Evolutionary conservation across 306 rosid species (phyloP).

Genomic region (Potentilla sterilis): DNA sequence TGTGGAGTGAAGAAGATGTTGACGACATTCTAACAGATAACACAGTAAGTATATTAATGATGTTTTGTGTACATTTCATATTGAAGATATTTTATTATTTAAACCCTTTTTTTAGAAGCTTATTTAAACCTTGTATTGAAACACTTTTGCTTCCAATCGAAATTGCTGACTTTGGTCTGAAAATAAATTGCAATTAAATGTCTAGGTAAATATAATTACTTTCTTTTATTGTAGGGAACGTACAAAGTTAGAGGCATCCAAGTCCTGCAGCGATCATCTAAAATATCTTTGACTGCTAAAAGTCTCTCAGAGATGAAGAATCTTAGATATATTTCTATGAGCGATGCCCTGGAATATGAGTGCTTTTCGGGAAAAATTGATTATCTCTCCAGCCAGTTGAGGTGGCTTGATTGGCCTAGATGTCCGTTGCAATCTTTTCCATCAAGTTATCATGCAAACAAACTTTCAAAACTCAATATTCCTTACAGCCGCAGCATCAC

Average conservation of each 20-base stretch:
- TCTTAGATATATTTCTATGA: slow-evolving; percentile 28
- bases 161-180: no score
- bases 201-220: no score
- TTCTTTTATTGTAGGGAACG: background rate
- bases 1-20: background rate
- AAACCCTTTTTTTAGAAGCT: no score
- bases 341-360: background rate
- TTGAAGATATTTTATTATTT: no score
- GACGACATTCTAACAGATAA: background rate
- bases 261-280: fast-evolving
- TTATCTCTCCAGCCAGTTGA: slow-evolving; percentile 23
- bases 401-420: slow-evolving; percentile 33
- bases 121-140: background rate
- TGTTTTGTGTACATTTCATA: no score
- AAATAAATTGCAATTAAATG: no score
- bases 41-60: background rate
- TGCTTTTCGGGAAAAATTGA: slow-evolving; percentile 17
- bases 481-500: slow-evolving; percentile 26
- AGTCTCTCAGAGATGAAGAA: slow-evolving; percentile 25
- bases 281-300: slow-evolving; percentile 16
- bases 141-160: no score
- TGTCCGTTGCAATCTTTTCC: slow-evolving; percentile 37
- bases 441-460: slow-evolving; percentile 24
- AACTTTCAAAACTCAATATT: slow-evolving; percentile 33
- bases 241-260: background rate